These are phyloP conservation scores for Thermothielavioides terrestris DNA, from an alignment of 495 filamentous ascomycete genomes.

Conservation along the genomic window DNA sequence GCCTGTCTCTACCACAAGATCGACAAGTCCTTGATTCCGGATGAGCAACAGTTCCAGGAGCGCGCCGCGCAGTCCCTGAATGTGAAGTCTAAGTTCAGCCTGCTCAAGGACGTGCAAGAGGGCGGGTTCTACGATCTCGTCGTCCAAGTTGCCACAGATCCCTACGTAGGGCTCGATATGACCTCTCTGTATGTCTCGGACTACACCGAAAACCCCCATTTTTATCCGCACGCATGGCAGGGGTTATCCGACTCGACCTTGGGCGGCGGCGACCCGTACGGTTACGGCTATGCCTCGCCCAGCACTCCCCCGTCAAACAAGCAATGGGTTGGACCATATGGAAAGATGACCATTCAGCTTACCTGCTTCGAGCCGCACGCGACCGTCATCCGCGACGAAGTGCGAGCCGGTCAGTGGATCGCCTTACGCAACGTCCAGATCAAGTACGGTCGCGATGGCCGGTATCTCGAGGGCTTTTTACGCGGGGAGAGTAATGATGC, in stretches of 20 bases:
- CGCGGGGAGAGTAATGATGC: slow-evolving; percentile 48
- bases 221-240: slow-evolving; percentile 51
- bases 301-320: neutral
- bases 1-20: slow-evolving; percentile 32
- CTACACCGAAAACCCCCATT: slow-evolving; percentile 61
- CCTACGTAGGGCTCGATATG: slow-evolving; percentile 38
- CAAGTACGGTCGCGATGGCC: slow-evolving; percentile 44
- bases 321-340: slow-evolving; percentile 68
- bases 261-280: slow-evolving; percentile 23
- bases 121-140: slow-evolving; percentile 58
- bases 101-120: slow-evolving; percentile 55
- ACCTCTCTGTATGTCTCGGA: slow-evolving; percentile 73
- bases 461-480: slow-evolving; percentile 62
- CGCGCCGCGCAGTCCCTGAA: slow-evolving; percentile 31
- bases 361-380: slow-evolving; percentile 67
- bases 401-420: slow-evolving; percentile 54
- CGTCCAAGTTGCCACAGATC: slow-evolving; percentile 66
- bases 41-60: slow-evolving; percentile 39
- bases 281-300: slow-evolving; percentile 23
- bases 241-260: slow-evolving; percentile 25
- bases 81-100: slow-evolving; percentile 48
- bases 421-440: slow-evolving; percentile 63
- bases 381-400: slow-evolving; percentile 40
- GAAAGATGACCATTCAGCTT: slow-evolving; percentile 63
- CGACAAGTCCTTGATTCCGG: slow-evolving; percentile 36